A percentile compares a stretch with the other conserved stretches of the same genome.
Conservation (phyloP, 2,329 filamentous ascomycete species). For the Stagonosporopsis cucurbitacearum region DNA sequence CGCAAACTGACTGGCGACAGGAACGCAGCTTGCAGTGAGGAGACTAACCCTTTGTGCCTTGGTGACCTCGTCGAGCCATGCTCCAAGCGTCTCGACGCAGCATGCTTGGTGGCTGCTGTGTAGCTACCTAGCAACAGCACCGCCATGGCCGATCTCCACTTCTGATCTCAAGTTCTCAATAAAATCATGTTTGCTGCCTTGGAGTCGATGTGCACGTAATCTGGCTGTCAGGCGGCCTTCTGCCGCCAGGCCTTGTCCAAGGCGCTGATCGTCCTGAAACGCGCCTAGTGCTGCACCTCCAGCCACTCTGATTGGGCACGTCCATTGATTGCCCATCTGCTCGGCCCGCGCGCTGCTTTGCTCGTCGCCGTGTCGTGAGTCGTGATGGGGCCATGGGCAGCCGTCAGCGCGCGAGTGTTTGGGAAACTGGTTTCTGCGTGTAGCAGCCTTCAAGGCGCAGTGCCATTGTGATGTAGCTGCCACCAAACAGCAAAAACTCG, state of each 20-base stretch:
- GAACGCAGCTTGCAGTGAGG: background rate
- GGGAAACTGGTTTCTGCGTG: background rate
- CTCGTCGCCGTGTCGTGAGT: slow-evolving; percentile 7
- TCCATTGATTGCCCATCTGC: slow-evolving; percentile 5
- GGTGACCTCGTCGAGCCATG: background rate
- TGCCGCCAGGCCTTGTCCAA: slow-evolving; percentile 8
- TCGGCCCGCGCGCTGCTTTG: slow-evolving; percentile 9
- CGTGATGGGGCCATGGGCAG: slow-evolving; percentile 6
- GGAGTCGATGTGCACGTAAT: slow-evolving; percentile 8
- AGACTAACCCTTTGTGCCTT: too few relatives aligned
- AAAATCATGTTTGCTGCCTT: slow-evolving; percentile 13
- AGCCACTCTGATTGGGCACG: slow-evolving; percentile 2
- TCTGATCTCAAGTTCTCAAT: slow-evolving; percentile 11
- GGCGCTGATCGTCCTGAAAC: slow-evolving; percentile 17
- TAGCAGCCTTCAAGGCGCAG: background rate
- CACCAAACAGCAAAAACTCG: background rate
- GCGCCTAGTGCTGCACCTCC: slow-evolving; percentile 11
- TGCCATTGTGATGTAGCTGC: background rate
- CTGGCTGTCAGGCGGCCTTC: slow-evolving; percentile 8
- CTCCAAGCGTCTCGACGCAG: too few relatives aligned
- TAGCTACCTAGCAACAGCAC: background rate
- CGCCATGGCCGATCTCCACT: slow-evolving; percentile 2
- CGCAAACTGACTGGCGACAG: background rate
- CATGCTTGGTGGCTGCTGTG: too few relatives aligned
- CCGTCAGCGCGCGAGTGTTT: background rate